These are phyloP conservation scores for Adansonia digitata DNA, from an alignment of 345 rosid species.

Conservation along the genomic window DNA sequence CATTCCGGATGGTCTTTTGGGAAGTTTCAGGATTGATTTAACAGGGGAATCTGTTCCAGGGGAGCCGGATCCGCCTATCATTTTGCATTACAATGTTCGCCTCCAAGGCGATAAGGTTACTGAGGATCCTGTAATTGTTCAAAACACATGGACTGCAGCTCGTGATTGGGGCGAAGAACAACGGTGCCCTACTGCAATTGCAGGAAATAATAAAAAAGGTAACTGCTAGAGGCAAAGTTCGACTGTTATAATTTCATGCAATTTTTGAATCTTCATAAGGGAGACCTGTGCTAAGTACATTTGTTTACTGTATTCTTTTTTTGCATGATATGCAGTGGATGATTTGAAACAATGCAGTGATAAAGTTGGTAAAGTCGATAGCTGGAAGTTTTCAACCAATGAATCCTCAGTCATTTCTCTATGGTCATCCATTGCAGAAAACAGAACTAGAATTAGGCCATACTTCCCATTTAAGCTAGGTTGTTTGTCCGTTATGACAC, in stretches of 20 bases:
- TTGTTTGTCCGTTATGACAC: slow-evolving; percentile 72
- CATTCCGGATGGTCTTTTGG: slow-evolving; percentile 77
- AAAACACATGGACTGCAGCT: slow-evolving; percentile 87
- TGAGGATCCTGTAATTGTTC: slow-evolving; percentile 93
- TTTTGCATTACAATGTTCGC: slow-evolving; percentile 92
- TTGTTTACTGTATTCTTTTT: background rate
- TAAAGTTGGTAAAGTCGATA: slow-evolving; percentile 65
- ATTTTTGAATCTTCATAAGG: background rate
- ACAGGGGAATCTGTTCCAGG: slow-evolving; percentile 87
- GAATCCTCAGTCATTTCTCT: slow-evolving; percentile 31
- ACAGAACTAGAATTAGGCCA: slow-evolving; percentile 38
- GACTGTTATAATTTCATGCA: background rate
- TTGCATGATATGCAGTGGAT: slow-evolving; percentile 47
- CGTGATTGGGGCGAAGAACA: slow-evolving; percentile 96
- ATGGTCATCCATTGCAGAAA: slow-evolving; percentile 22
- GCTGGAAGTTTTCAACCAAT: slow-evolving; percentile 22
- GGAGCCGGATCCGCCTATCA: slow-evolving; percentile 91
- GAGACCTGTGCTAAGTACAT: background rate
- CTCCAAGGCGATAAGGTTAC: slow-evolving; percentile 92
- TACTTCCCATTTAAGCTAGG: slow-evolving; percentile 89
- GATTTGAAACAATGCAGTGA: slow-evolving; percentile 82
- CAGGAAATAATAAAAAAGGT: slow-evolving; percentile 77
- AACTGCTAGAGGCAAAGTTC: background rate
- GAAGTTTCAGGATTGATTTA: slow-evolving; percentile 76
- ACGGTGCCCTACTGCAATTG: slow-evolving; percentile 80